phyloP scores from a whole-genome alignment of 2,329 filamentous ascomycete species.

The Pseudopyricularia javanii region DNA sequence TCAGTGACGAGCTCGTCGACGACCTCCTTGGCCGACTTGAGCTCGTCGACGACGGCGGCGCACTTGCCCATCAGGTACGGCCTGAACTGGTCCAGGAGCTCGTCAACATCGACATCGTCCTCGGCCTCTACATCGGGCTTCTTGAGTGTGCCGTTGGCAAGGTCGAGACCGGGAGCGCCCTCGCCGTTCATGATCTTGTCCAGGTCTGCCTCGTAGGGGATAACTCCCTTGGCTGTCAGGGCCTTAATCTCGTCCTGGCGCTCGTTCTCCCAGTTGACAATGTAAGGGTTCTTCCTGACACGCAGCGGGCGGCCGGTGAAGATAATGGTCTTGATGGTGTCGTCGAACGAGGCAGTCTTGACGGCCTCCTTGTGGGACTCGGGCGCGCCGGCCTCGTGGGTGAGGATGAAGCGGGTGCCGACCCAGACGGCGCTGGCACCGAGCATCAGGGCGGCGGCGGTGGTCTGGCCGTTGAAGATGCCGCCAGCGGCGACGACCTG shows the following conservation, averaged over 20 bases:
- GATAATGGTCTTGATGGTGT: conserved; percentile 94
- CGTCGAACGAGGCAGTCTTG: conserved; percentile 79
- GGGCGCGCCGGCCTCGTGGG: conserved; percentile 87
- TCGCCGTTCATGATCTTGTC: conserved; percentile 63
- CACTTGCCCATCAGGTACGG: conserved; percentile 96
- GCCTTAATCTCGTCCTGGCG: conserved; percentile 83
- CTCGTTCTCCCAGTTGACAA: conserved; percentile 92
- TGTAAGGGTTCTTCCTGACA: conserved; percentile 88
- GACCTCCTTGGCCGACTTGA: conserved; percentile 80
- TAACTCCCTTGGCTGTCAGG: conserved; percentile 74
- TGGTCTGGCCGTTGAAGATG: conserved; percentile 81
- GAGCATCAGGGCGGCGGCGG: conserved; percentile 85
- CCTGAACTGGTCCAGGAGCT: conserved; percentile 80
- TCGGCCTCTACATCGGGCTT: conserved; percentile 40
- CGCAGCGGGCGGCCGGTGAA: conserved; percentile 94
- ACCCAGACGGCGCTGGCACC: conserved; percentile 92
- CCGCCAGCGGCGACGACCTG: conserved; percentile 90
- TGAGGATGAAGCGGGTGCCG: conserved; percentile 88
- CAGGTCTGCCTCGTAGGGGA: conserved; percentile 89
- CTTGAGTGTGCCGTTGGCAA: conserved; percentile 50
- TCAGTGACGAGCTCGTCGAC: conserved; percentile 89
- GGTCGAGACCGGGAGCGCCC: conserved; percentile 52
- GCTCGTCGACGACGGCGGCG: conserved; percentile 84
- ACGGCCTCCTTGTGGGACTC: conserved; percentile 94
- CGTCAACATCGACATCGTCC: conserved; percentile 58